phyloP scores from a whole-genome alignment of 371 early-diverging fungal genomes.

The Homolaphlyctis polyrhiza region DNA sequence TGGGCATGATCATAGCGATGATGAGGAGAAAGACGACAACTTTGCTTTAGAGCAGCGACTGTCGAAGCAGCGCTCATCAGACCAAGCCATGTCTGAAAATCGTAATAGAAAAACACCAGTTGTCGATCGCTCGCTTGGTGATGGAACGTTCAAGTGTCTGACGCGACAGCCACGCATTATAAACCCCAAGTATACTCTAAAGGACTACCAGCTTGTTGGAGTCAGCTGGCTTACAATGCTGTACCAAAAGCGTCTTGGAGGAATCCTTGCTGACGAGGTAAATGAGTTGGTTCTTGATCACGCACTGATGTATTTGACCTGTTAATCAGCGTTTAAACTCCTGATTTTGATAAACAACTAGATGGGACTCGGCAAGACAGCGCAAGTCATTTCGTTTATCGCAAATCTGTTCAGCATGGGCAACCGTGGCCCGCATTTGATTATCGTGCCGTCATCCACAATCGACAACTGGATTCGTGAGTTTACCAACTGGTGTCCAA shows the following conservation, averaged over 20 bases:
- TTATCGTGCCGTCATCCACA: constrained; percentile 90
- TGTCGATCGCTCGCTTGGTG: not conserved
- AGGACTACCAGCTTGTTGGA: constrained; percentile 91
- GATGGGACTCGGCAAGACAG: constrained; percentile 98
- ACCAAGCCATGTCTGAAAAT: too few species aligned
- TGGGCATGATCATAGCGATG: constrained; percentile 2
- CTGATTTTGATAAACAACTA: constrained; percentile 5
- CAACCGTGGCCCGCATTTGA: constrained; percentile 65
- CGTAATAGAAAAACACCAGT: not conserved
- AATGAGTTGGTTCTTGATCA: too few species aligned
- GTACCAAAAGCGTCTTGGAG: constrained; percentile 71
- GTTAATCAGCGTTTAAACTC: not conserved
- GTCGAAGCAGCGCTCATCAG: constrained; percentile 2
- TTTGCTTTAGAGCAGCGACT: constrained; percentile 28
- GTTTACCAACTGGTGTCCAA: constrained; percentile 67
- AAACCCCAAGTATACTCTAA: constrained; percentile 55
- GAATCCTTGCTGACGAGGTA: constrained; percentile 86
- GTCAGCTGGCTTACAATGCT: constrained; percentile 88
- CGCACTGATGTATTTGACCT: constrained; percentile 2
- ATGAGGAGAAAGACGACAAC: constrained; percentile 19
- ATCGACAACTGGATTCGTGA: constrained; percentile 87
- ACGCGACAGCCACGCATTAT: constrained; percentile 53
- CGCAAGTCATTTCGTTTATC: constrained; percentile 88
- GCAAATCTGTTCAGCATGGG: constrained; percentile 58
- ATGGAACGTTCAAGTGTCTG: constrained; percentile 14